Base-by-base conservation (phyloP, 495 filamentous ascomycete genomes). In the Xylaria palmicola region DNA sequence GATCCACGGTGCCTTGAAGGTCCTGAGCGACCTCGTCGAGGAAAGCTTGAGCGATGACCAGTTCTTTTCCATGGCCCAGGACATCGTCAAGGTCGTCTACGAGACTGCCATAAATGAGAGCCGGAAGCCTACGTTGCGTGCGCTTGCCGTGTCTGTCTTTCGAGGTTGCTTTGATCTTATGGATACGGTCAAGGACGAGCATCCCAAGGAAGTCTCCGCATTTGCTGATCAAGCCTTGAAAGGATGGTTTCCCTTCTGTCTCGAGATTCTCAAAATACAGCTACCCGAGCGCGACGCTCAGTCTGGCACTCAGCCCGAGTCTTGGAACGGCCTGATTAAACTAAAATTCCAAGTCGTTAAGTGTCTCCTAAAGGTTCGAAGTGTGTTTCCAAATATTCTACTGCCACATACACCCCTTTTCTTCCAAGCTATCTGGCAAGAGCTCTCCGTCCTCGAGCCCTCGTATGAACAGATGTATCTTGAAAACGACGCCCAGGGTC, bases 171-270 rank as follows among this genome's bases (percentile, higher is more conserved):
- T 98, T 69, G 92, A 98, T 73, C 92, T 91, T 53, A 83, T 98
- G 78, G 92, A 97, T 72, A 93, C 96, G 81, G 89, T 98, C 59
- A 87, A 95, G 77, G 92, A 96, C 60, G 90, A 92, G 60, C 90
- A 97, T 73, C 89, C 90, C 68, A 81, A 76, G 40, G 89, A 88
- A 29, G 91, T 98, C 51, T 92, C 90, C 71, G 81, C 80, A 1
- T 98, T 98, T 68, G 92, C 93, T 58, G 90, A 96, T 66, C 88
- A 93, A 69, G 84, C 90, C 0, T 79, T 97, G 41, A 81, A 78
- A 49, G 83, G 80, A 24, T 98, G 94, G 94, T 86, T 88, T 44
- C 92, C 94, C 3, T 95, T 97, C 77, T 90, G 97, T 74, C 71
- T 83, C 64, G 82, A 87, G 36, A 83, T 86, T 19, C 80, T 96